Conservation (phyloP, 2,329 filamentous ascomycete species). For the Zasmidium cellare region DNA sequence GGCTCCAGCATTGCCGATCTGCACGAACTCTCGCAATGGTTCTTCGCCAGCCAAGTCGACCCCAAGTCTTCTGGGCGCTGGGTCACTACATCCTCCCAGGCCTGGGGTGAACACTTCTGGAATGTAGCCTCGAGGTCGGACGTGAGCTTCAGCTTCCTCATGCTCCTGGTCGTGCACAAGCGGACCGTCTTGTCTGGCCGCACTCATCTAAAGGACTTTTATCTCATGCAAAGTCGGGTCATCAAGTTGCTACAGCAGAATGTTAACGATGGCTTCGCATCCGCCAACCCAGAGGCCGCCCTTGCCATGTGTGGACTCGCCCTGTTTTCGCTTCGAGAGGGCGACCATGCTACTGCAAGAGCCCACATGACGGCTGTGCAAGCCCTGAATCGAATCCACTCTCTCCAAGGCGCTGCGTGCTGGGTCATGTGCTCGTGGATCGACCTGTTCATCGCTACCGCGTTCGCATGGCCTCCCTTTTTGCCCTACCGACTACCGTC, state of each 20-base stretch:
- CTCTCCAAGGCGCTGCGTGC: neutral
- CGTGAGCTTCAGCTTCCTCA: slow-evolving; percentile 1
- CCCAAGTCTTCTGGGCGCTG: neutral
- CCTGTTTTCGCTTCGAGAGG: slow-evolving; percentile 5
- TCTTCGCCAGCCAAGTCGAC: slow-evolving; percentile 4
- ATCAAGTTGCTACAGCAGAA: neutral
- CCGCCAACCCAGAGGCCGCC: slow-evolving; percentile 1
- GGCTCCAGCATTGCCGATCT: neutral
- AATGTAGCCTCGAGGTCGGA: neutral
- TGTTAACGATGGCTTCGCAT: slow-evolving; percentile 1
- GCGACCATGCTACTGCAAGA: slow-evolving; percentile 1
- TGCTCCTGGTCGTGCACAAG: slow-evolving; percentile 8
- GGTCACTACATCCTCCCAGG: neutral
- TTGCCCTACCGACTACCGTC: slow-evolving; percentile 1
- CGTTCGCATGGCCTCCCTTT: slow-evolving; percentile 8
- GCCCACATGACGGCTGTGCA: slow-evolving; percentile 7
- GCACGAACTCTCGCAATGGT: slow-evolving; percentile 6
- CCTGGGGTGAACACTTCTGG: slow-evolving; percentile 10
- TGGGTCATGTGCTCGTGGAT: slow-evolving; percentile 9
- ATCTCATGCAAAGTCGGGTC: slow-evolving; percentile 1
- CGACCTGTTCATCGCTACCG: neutral
- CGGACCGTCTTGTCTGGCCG: slow-evolving; percentile 3
- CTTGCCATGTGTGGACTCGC: slow-evolving; percentile 6
- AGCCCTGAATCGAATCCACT: neutral
- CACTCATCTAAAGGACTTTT: neutral